Percentiles rank a stretch among this genome's conserved stretches.
These are phyloP conservation scores for Hanseniaspora uvarum DNA, from an alignment of 1,139 yeast species.

Conservation along the genomic window DNA sequence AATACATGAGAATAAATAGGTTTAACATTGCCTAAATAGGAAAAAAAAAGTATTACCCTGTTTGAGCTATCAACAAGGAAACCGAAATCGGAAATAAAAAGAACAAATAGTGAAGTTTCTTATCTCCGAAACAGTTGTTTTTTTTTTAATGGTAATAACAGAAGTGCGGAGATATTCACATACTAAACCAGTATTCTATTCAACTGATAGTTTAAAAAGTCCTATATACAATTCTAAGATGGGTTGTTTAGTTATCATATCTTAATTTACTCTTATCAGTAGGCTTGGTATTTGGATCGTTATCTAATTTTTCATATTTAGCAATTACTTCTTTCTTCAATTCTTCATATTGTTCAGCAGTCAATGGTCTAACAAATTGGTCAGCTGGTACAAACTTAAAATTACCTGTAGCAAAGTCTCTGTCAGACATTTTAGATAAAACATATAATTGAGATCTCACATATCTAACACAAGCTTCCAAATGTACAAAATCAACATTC, in stretches of 20 bases:
- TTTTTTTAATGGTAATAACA: no score
- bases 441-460: slow-evolving; percentile 83
- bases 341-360: slow-evolving; percentile 48
- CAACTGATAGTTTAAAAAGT: neutral
- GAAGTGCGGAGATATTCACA: neutral
- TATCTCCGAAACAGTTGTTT: neutral
- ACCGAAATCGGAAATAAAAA: neutral
- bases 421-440: slow-evolving; percentile 70
- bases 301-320: slow-evolving; percentile 39
- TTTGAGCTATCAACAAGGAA: no score
- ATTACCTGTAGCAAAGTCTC: slow-evolving; percentile 86
- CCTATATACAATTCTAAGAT: neutral
- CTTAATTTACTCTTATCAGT: slow-evolving; percentile 55
- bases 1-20: neutral
- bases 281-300: slow-evolving; percentile 41
- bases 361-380: slow-evolving; percentile 62
- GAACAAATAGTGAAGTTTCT: neutral
- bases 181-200: no score
- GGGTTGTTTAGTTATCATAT: slow-evolving; percentile 38
- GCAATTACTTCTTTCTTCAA: slow-evolving; percentile 34
- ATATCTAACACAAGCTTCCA: slow-evolving; percentile 80
- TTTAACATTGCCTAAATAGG: neutral
- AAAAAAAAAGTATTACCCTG: no score
- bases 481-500: slow-evolving; percentile 68
- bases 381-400: slow-evolving; percentile 81